Base-by-base conservation (phyloP, 176 grass and related monocot genomes). In the Oryza australiensis region DNA sequence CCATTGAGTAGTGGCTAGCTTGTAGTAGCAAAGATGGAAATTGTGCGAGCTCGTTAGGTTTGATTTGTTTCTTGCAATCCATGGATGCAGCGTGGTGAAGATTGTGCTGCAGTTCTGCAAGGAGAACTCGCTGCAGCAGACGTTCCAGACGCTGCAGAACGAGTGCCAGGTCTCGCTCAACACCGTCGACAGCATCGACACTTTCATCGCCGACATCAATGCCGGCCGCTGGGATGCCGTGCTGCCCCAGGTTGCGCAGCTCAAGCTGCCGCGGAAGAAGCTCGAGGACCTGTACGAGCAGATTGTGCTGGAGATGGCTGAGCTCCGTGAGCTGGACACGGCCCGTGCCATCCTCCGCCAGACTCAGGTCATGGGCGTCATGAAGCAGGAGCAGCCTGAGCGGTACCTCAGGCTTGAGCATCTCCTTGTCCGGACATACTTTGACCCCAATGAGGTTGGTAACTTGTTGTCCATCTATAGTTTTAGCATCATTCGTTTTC, bases 371-470 rank as follows among this genome's bases (percentile, higher is more conserved):
- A 99, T 99, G 96, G 96, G 96, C 27, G 76, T 99, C 22, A 99
- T 99, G 96, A 95, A 99, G 79, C 96, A 99, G 91, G 96, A 95
- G 83, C 93, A 99, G 80, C 96, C 96, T 1, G 93, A 99, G 76
- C 92, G 93, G 46, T 99, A 99, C 82, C 84, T 99, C 34, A 87
- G 93, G 75, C 93, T 95, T 26, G 96, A 99, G 83, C 96, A 99
- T 78, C 91, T 99, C 76, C 85, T 95, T 76, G 96, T 95, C 49
- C 91, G 87, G 5, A 95, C 96, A 57, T 99, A 99, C 76, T 99
- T 95, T 55, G 96, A 99, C 49, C 85, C 91, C 9, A 95, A 91
- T 75, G 96, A 99, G 93, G 96, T 99, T 84, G 20, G 22, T 40
- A 62, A 14, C 41, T 53, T 77, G 28, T 68, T 57, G 40, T 46